phyloP scores from a whole-genome alignment of 2,329 filamentous ascomycete species.

The Fusarium falciforme region DNA sequence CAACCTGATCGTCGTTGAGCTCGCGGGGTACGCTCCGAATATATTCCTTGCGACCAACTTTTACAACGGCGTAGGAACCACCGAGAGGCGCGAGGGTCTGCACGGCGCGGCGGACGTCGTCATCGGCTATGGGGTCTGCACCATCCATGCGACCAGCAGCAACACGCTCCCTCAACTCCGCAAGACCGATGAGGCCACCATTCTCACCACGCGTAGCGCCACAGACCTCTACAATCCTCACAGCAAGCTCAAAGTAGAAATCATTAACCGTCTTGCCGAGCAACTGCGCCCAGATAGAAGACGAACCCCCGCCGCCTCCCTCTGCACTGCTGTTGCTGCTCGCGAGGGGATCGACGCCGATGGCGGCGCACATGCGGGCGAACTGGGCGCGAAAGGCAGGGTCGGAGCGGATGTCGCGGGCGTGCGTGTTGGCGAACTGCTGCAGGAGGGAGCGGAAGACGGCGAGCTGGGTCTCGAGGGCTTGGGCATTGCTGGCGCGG shows the following conservation, averaged over 20 bases:
- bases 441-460: slow-evolving; percentile 96
- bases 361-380: slow-evolving; percentile 96
- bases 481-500: slow-evolving; percentile 84
- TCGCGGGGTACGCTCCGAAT: slow-evolving; percentile 95
- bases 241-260: slow-evolving; percentile 97
- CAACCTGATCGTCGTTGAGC: slow-evolving; percentile 92
- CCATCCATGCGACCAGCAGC: slow-evolving; percentile 79
- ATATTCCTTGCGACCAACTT: slow-evolving; percentile 85
- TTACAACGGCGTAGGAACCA: slow-evolving; percentile 86
- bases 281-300: slow-evolving; percentile 92
- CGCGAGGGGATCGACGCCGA: slow-evolving; percentile 93
- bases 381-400: slow-evolving; percentile 96
- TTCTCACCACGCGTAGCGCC: slow-evolving; percentile 88
- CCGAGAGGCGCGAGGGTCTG: slow-evolving; percentile 88
- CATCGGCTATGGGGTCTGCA: slow-evolving; percentile 84
- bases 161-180: slow-evolving; percentile 82
- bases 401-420: slow-evolving; percentile 94
- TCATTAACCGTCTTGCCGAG: slow-evolving; percentile 93
- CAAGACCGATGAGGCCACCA: slow-evolving; percentile 87
- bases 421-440: slow-evolving; percentile 94
- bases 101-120: slow-evolving; percentile 91
- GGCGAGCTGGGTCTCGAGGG: slow-evolving; percentile 90
- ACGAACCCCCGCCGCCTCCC: slow-evolving; percentile 58
- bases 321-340: slow-evolving; percentile 53
- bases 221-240: slow-evolving; percentile 95